Base-by-base conservation (phyloP, 106 monocot genomes). In the Phalaenopsis aphrodite region DNA sequence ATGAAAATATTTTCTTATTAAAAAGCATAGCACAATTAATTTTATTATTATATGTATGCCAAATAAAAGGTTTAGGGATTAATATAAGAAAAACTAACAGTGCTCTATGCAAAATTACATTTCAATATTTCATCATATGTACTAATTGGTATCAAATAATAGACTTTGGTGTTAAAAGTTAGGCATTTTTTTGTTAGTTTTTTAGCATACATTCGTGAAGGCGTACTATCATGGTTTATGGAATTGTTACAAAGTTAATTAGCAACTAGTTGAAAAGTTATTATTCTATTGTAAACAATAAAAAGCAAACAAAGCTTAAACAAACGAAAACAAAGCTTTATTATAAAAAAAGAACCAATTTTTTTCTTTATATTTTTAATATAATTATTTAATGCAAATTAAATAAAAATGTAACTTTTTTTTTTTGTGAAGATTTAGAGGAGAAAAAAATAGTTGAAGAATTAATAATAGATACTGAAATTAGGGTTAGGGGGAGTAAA, bases 291-390 rank as follows among this genome's bases (percentile, higher is more conserved):
- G 19, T 61, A 18, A 61, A n/a, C 61, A 61, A 61, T 61, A 61
- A 61, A 61, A 61, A n/a, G n/a, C n/a, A n/a, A n/a, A n/a, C n/a
- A 61, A 61, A 61, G 18, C 21, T n/a, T 61, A 61, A 61, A 61
- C 21, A 61, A 61, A n/a, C 21, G 2, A 8, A 21, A 56, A 61
- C 21, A 18, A 7, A n/a, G 6, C 61, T 61, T 61, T 61, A n/a
- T 61, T 61, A 61, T 61, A n/a, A n/a, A 61, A 61, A 52, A 52
- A 61, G 4, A 61, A 61, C 61, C 19, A 1, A 5, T 61, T 61
- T 19, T n/a, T 52, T 52, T 61, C 21, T 61, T 11, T 52, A 61
- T n/a, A 61, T 61, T 19, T 21, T 58, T n/a, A 58, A 19, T 21
- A 49, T 49, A 52, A 15, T 0, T 9, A 52, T 52, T 52, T 12